Conservation (phyloP, 768 basidiomycete genomes). For the Boletus reticulatus region DNA sequence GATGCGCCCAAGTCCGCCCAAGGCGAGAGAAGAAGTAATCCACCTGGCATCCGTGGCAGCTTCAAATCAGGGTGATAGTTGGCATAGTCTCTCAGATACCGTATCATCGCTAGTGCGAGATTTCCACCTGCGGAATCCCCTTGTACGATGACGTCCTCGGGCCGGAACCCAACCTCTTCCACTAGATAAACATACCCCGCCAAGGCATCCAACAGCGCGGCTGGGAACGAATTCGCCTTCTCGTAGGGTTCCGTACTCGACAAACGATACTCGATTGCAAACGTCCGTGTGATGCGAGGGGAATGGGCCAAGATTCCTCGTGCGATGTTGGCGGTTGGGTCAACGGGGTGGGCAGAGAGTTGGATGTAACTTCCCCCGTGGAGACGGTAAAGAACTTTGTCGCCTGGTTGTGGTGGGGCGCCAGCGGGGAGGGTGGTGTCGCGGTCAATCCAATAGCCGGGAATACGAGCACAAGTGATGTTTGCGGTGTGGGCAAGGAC, state of each 20-base stretch:
- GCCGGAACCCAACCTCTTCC: constrained; percentile 37
- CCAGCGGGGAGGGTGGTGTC: constrained; percentile 14
- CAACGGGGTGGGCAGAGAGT: constrained; percentile 28
- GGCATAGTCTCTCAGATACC: constrained; percentile 33
- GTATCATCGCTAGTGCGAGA: constrained; percentile 39
- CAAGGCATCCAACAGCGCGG: constrained; percentile 50
- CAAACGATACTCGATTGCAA: constrained; percentile 50
- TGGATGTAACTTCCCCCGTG: constrained; percentile 33
- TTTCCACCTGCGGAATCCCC: constrained; percentile 60
- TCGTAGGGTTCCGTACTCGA: constrained; percentile 29
- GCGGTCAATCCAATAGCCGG: constrained; percentile 38
- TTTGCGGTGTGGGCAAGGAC: constrained; percentile 27
- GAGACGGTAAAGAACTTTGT: constrained; percentile 34
- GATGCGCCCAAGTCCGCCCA: constrained; percentile 22
- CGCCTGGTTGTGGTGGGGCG: constrained; percentile 23
- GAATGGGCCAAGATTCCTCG: constrained; percentile 15
- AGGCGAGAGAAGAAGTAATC: constrained; percentile 36
- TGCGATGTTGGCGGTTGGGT: constrained; percentile 23
- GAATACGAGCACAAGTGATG: constrained; percentile 28
- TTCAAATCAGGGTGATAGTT: constrained; percentile 12
- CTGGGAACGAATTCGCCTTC: constrained; percentile 45
- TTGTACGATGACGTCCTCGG: constrained; percentile 42
- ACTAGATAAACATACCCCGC: constrained; percentile 52
- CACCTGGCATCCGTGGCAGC: constrained; percentile 25
- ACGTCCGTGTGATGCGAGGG: constrained; percentile 24